Conservation (phyloP, 164 flowering plant species). For the Platanus orientalis region DNA sequence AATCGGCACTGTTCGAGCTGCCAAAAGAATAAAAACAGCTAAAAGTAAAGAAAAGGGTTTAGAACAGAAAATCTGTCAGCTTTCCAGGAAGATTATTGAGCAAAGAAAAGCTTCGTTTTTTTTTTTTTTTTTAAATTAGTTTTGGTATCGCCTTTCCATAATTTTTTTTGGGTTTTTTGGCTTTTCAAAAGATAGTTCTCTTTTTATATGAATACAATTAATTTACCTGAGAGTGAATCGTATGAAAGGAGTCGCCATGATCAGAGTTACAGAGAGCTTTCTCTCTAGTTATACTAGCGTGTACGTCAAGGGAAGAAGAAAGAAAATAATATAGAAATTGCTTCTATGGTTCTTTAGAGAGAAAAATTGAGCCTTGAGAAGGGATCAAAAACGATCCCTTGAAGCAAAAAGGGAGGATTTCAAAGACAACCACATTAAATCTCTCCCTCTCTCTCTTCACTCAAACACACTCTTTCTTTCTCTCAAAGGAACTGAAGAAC, state of each 20-base stretch:
- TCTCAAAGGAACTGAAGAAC: background rate
- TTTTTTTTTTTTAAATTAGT: background rate
- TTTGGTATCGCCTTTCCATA: background rate
- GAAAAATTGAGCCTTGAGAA: background rate
- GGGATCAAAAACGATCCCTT: background rate
- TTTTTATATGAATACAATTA: background rate
- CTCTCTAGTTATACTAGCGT: constrained; percentile 3
- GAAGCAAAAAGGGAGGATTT: background rate
- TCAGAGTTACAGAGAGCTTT: background rate
- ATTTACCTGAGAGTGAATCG: background rate
- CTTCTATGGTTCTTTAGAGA: too few species aligned
- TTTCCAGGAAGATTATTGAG: constrained; percentile 6
- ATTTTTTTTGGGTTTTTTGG: background rate
- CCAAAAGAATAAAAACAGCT: background rate
- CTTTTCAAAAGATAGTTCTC: too few species aligned
- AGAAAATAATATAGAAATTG: too few species aligned
- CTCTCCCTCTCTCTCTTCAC: background rate
- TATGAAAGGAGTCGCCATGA: background rate
- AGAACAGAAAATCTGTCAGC: constrained; percentile 8
- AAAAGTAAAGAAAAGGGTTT: background rate
- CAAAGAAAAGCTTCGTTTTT: background rate
- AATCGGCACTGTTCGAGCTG: constrained; percentile 1
- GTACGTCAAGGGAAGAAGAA: background rate
- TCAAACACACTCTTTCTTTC: constrained; percentile 4
- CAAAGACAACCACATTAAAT: too few species aligned